phyloP scores from a whole-genome alignment of 2,329 filamentous ascomycete genomes.

The Diaporthe caulivora region DNA sequence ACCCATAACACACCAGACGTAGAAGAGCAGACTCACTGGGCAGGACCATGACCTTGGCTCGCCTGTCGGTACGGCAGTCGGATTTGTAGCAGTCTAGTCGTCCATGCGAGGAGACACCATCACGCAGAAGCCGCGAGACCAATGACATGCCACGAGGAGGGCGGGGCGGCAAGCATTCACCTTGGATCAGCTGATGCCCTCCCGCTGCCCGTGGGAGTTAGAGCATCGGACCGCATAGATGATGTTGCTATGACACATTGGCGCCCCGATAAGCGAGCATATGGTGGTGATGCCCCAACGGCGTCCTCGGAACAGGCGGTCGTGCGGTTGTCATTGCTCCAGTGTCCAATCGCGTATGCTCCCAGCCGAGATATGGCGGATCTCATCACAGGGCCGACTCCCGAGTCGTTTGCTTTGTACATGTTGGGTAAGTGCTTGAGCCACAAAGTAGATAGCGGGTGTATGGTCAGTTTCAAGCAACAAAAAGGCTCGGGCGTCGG shows the following conservation, averaged over 20 bases:
- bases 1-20: not conserved
- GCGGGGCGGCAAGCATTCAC: not conserved
- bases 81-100: not conserved
- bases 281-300: not conserved
- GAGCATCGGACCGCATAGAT: not conserved
- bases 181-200: not conserved
- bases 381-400: not conserved
- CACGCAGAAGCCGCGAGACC: not conserved
- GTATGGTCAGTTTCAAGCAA: not conserved
- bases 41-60: not conserved
- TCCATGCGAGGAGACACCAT: not conserved
- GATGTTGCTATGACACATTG: constrained; percentile 17
- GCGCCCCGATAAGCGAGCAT: constrained; percentile 2
- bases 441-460: not conserved
- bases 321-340: not conserved
- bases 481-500: not conserved
- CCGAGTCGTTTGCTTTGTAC: not conserved
- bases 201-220: not conserved
- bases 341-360: constrained; percentile 7
- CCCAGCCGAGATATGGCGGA: not conserved
- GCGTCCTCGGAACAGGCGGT: not conserved
- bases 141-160: not conserved
- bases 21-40: not conserved
- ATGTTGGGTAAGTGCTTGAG: not conserved
- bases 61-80: constrained; percentile 15